phyloP scores from a whole-genome alignment of 257 asterid genomes.

The Solanum ossicruentum region DNA sequence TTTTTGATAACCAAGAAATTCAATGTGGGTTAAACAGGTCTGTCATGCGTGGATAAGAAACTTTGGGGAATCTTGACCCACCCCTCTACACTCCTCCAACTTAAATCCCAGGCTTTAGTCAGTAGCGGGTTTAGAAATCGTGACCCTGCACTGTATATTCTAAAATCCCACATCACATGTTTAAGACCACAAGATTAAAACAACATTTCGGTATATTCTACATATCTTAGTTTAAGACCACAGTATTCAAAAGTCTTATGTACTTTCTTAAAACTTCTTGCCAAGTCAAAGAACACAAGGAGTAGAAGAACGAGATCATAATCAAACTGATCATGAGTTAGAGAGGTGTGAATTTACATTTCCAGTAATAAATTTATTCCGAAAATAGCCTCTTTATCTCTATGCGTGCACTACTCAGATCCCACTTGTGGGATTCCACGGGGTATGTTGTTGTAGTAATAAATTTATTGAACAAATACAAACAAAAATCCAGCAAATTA shows the following conservation, averaged over 20 bases:
- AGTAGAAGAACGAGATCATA: not conserved
- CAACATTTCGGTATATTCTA: no score
- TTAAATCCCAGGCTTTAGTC: not conserved
- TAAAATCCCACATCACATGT: not conserved
- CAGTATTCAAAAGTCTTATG: no score
- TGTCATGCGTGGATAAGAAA: not conserved
- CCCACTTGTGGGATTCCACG: no score
- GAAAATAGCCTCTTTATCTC: no score
- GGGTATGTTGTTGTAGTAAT: no score
- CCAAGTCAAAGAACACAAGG: not conserved
- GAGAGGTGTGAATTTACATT: not conserved
- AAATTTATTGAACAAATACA: not conserved
- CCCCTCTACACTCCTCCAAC: not conserved
- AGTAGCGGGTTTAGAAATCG: not conserved
- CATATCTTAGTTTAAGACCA: no score
- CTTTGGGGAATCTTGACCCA: not conserved
- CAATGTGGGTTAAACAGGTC: not conserved
- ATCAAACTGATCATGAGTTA: not conserved
- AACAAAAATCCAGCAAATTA: not conserved
- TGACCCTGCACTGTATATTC: not conserved
- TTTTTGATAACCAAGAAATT: not conserved
- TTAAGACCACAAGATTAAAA: not conserved
- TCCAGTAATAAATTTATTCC: not conserved
- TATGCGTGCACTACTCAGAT: no score
- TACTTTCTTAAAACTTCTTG: no score